phyloP scores from a whole-genome alignment of 2,329 filamentous ascomycete genomes.

The Cercospora sojina region DNA sequence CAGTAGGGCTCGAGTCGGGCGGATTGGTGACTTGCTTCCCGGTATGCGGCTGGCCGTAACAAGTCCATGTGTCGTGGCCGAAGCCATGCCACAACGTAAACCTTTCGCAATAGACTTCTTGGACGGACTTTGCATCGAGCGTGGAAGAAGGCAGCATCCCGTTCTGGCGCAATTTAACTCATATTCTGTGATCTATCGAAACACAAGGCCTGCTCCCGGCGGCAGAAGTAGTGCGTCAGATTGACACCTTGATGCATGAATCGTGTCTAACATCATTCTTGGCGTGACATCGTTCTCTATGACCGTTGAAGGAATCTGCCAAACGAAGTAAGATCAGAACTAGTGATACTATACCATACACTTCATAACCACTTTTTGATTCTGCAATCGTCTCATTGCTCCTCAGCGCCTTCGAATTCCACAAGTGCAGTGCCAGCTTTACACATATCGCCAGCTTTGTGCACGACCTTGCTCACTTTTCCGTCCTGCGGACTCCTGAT shows the following conservation, averaged over 20 bases:
- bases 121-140: not conserved
- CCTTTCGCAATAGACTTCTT: not conserved
- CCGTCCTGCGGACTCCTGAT: constrained; percentile 53
- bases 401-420: constrained; percentile 41
- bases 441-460: constrained; percentile 47
- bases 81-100: not conserved
- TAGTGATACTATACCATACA: not conserved
- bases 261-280: not conserved
- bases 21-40: not conserved
- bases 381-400: not conserved
- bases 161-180: not conserved
- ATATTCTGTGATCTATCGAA: not conserved
- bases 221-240: not conserved
- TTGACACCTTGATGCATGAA: not conserved
- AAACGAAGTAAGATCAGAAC: not conserved
- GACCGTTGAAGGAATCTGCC: no score
- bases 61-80: not conserved
- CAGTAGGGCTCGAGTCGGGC: not conserved
- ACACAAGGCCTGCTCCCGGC: no score
- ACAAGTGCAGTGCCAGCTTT: constrained; percentile 51
- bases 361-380: not conserved
- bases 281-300: not conserved
- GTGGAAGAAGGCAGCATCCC: no score
- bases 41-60: not conserved
- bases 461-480: constrained; percentile 49